These are phyloP conservation scores for Exutisphaerella laricina DNA, from an alignment of 2,329 filamentous ascomycete genomes.

Conservation along the genomic window DNA sequence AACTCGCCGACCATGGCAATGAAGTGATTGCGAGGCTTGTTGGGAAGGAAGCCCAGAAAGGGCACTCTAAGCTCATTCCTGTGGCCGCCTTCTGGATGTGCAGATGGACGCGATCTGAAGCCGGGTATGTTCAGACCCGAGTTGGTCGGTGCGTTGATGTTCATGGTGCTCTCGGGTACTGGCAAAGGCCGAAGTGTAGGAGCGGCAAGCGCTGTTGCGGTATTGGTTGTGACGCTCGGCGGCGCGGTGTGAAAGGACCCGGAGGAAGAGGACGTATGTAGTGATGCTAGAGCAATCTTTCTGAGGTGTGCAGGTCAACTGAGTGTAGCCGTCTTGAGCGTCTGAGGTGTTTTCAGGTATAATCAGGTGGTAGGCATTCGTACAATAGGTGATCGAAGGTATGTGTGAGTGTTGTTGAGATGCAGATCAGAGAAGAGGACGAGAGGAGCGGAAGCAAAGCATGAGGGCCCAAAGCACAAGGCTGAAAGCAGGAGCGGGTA, in stretches of 20 bases:
- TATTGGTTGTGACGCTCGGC: constrained; percentile 3
- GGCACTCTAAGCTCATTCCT: constrained; percentile 36
- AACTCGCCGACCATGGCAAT: constrained; percentile 44
- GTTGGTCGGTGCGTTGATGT: constrained; percentile 34
- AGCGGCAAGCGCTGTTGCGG: neutral
- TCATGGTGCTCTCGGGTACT: constrained; percentile 29
- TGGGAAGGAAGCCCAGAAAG: constrained; percentile 41
- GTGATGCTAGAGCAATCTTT: constrained; percentile 7
- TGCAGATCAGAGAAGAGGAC: constrained; percentile 1
- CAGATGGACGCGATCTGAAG: constrained; percentile 5
- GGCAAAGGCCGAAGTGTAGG: constrained; percentile 3
- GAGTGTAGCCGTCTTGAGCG: neutral
- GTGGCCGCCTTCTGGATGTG: constrained; percentile 7
- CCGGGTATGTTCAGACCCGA: constrained; percentile 27
- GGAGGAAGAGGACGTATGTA: constrained; percentile 1
- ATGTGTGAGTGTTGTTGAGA: neutral
- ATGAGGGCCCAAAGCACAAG: constrained; percentile 1
- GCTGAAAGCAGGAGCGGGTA: neutral
- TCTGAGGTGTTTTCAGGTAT: neutral
- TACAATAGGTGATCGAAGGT: neutral
- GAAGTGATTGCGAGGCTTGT: constrained; percentile 39
- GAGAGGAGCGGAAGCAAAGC: neutral
- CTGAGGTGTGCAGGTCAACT: neutral
- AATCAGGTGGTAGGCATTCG: neutral
- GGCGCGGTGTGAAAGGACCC: constrained; percentile 10